These are phyloP conservation scores for Penicillium alfredii DNA, from an alignment of 495 filamentous ascomycete species.

Conservation along the genomic window DNA sequence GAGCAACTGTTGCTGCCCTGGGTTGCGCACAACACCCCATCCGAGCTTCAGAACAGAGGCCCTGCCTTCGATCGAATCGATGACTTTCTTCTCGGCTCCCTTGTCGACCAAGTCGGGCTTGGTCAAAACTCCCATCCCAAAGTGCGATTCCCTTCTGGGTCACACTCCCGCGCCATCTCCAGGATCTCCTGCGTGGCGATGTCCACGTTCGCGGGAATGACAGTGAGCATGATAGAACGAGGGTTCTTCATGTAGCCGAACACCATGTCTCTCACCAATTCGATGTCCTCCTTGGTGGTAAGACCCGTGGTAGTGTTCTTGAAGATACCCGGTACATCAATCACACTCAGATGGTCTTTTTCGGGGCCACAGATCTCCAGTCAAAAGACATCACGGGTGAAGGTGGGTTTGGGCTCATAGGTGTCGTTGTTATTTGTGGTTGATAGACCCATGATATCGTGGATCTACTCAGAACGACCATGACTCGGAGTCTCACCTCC, in stretches of 20 bases:
- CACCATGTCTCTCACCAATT: constrained; percentile 49
- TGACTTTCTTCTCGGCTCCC: constrained; percentile 34
- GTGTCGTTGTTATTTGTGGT: constrained; percentile 2
- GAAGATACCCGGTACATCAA: constrained; percentile 62
- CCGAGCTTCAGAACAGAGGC: constrained; percentile 42
- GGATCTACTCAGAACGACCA: too few species aligned
- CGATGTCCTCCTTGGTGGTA: constrained; percentile 46
- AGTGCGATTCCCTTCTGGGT: constrained; percentile 46
- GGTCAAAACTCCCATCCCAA: constrained; percentile 54
- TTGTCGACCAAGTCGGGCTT: constrained; percentile 56
- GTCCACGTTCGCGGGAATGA: constrained; percentile 59
- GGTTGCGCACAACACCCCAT: constrained; percentile 53
- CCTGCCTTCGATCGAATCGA: constrained; percentile 43
- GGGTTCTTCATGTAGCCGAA: constrained; percentile 46
- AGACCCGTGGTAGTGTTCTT: constrained; percentile 43
- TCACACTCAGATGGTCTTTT: constrained; percentile 52
- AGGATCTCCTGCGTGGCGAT: constrained; percentile 58
- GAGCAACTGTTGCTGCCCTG: constrained; percentile 27
- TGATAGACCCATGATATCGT: constrained; percentile 27
- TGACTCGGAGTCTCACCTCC: too few species aligned
- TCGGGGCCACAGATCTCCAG: constrained; percentile 54
- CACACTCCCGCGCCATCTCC: constrained; percentile 42
- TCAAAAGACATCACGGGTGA: constrained; percentile 52
- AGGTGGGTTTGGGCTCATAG: too few species aligned
- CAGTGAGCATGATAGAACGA: constrained; percentile 53